These are phyloP conservation scores for Acacia confusa DNA, from an alignment of 306 rosid species.

Conservation along the genomic window DNA sequence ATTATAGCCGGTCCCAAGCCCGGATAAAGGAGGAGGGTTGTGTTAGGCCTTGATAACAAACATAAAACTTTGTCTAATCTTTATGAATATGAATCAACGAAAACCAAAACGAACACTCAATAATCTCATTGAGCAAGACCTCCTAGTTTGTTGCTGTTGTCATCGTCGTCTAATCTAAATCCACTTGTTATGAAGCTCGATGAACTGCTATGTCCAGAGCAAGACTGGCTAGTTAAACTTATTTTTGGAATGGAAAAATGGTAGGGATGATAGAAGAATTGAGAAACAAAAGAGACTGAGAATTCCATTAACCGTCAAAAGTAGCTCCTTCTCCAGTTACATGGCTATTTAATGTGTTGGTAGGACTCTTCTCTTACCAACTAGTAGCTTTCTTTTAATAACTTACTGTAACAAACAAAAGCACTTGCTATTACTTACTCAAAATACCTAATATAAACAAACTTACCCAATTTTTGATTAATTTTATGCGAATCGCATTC, in stretches of 20 bases:
- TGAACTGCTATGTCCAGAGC: not conserved
- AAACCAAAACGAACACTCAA: too few species aligned
- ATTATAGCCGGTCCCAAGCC: too few species aligned
- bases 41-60: too few species aligned
- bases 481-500: not conserved
- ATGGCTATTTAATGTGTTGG: not conserved
- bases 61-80: too few species aligned
- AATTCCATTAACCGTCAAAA: not conserved
- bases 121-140: too few species aligned
- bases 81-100: too few species aligned
- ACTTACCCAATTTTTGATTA: not conserved
- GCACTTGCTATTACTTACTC: not conserved
- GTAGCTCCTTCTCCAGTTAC: not conserved
- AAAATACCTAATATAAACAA: not conserved
- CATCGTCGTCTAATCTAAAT: not conserved
- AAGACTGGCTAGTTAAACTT: not conserved
- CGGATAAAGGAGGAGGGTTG: too few species aligned
- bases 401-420: not conserved
- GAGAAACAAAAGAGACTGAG: not conserved
- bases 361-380: not conserved
- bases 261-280: not conserved
- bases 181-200: not conserved
- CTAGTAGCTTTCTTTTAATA: not conserved
- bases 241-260: not conserved
- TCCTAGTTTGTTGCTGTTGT: too few species aligned